Evolutionary conservation across 768 basidiomycete species (phyloP).

Genomic region (Rhizopogon salebrosus): DNA sequence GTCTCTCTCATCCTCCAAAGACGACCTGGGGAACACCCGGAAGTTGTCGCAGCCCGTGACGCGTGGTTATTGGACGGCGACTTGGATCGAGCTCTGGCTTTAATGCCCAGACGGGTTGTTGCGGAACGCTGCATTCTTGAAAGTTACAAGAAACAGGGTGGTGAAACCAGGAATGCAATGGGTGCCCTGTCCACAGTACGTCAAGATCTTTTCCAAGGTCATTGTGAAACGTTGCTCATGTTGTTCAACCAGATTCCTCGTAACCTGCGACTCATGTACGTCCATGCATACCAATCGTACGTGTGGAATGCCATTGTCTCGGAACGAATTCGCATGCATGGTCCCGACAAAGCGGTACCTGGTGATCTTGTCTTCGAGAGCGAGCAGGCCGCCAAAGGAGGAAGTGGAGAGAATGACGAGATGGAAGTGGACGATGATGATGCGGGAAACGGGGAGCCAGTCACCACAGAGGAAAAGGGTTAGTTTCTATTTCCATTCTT

Average conservation of each 20-base stretch:
- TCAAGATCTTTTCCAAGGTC: not conserved
- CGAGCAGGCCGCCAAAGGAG: constrained; percentile 12
- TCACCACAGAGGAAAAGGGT: constrained; percentile 30
- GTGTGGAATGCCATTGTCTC: constrained; percentile 98
- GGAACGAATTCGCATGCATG: constrained; percentile 79
- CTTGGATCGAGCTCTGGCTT: constrained; percentile 71
- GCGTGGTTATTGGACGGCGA: constrained; percentile 87
- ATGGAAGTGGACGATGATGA: constrained; percentile 30
- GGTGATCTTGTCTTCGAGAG: constrained; percentile 89
- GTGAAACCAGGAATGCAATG: constrained; percentile 78
- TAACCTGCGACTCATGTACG: constrained; percentile 94
- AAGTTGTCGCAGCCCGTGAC: constrained; percentile 76
- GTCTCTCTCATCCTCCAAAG: constrained; percentile 75
- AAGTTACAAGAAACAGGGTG: constrained; percentile 76
- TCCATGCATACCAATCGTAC: constrained; percentile 98
- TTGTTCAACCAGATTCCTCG: constrained; percentile 73
- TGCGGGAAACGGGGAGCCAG: constrained; percentile 25
- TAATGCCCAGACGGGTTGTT: constrained; percentile 88
- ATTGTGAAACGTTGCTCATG: constrained; percentile 3
- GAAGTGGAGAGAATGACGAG: constrained; percentile 13
- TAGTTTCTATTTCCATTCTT: constrained; percentile 9
- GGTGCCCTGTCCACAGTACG: constrained; percentile 79
- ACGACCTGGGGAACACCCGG: constrained; percentile 89
- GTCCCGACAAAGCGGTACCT: constrained; percentile 65
- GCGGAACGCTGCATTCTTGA: constrained; percentile 93